phyloP scores from a whole-genome alignment of 1,139 yeast species.

The Taphrina deformans region DNA sequence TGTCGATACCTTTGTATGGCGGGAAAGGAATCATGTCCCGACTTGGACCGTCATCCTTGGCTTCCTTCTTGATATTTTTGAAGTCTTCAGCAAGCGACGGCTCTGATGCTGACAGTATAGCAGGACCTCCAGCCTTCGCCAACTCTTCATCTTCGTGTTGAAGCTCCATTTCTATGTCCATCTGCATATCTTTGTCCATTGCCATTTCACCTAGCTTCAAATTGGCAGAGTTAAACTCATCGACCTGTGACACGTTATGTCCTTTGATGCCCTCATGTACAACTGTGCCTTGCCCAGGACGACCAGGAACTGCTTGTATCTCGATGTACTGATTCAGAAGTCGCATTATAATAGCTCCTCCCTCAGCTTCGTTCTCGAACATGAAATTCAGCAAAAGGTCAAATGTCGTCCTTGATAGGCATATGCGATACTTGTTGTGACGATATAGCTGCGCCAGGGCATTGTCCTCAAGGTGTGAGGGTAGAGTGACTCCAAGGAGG shows the following conservation, averaged over 20 bases:
- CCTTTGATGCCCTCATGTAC: slow-evolving; percentile 66
- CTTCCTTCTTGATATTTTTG: slow-evolving; percentile 47
- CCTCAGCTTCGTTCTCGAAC: slow-evolving; percentile 88
- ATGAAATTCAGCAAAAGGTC: slow-evolving; percentile 80
- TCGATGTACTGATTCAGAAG: slow-evolving; percentile 83
- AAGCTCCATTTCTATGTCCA: slow-evolving; percentile 81
- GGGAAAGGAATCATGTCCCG: slow-evolving; percentile 82
- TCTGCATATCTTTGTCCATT: slow-evolving; percentile 76
- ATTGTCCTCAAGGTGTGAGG: slow-evolving; percentile 80
- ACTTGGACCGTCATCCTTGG: slow-evolving; percentile 63
- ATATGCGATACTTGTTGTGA: slow-evolving; percentile 68
- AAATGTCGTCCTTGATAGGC: slow-evolving; percentile 79
- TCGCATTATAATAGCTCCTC: slow-evolving; percentile 84
- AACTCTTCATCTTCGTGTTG: slow-evolving; percentile 66
- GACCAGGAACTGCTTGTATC: slow-evolving; percentile 54
- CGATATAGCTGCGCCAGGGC: slow-evolving; percentile 76
- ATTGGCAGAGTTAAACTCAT: slow-evolving; percentile 65
- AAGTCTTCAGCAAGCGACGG: slow-evolving; percentile 54
- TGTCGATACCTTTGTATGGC: slow-evolving; percentile 71
- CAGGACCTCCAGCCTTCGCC: slow-evolving; percentile 39
- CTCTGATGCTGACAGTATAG: slow-evolving; percentile 41
- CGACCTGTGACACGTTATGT: slow-evolving; percentile 54
- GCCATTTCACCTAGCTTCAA: slow-evolving; percentile 84
- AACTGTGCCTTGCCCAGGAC: slow-evolving; percentile 49
- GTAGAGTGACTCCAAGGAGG: slow-evolving; percentile 70